Evolutionary conservation across 2,329 filamentous ascomycete genomes (phyloP).

Genomic region (Paecilomyces variotii): DNA sequence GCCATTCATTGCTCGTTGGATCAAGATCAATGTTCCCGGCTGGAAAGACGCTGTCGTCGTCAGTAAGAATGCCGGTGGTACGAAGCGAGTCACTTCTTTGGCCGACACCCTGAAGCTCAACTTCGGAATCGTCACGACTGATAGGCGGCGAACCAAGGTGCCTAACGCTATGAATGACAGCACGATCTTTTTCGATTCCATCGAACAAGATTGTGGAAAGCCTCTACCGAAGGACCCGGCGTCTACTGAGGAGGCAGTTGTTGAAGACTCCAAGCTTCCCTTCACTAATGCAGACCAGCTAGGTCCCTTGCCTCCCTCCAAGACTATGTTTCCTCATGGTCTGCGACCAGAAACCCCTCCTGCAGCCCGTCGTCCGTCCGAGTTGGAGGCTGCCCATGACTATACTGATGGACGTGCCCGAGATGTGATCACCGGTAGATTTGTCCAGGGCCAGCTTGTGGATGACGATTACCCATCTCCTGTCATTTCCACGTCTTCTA

Average conservation of each 20-base stretch:
- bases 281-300: background rate
- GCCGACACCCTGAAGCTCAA: conserved; percentile 95
- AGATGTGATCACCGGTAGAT: conserved; percentile 83
- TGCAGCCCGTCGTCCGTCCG: conserved; percentile 34
- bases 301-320: background rate
- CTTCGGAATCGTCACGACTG: conserved; percentile 75
- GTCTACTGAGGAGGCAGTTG: conserved; percentile 16
- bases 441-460: conserved; percentile 91
- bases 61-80: conserved; percentile 95
- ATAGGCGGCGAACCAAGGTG: conserved; percentile 46
- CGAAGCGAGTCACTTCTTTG: conserved; percentile 91
- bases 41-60: conserved; percentile 92
- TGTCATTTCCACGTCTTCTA: conserved; percentile 52
- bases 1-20: conserved; percentile 91
- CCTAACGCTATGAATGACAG: conserved; percentile 64
- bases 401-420: conserved; percentile 75
- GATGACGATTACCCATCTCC: conserved; percentile 87
- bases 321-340: conserved; percentile 15
- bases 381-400: conserved; percentile 40
- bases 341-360: conserved; percentile 30
- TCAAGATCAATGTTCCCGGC: conserved; percentile 73
- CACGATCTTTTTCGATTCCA: conserved; percentile 63
- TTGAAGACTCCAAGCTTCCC: conserved; percentile 8
- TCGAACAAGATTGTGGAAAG: conserved; percentile 36
- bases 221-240: background rate